A percentile compares a stretch with the other conserved stretches of the same genome.
These are phyloP conservation scores for Phytophthora podocarpi DNA, from an alignment of 352 stramenopile genomes.

Conservation along the genomic window DNA sequence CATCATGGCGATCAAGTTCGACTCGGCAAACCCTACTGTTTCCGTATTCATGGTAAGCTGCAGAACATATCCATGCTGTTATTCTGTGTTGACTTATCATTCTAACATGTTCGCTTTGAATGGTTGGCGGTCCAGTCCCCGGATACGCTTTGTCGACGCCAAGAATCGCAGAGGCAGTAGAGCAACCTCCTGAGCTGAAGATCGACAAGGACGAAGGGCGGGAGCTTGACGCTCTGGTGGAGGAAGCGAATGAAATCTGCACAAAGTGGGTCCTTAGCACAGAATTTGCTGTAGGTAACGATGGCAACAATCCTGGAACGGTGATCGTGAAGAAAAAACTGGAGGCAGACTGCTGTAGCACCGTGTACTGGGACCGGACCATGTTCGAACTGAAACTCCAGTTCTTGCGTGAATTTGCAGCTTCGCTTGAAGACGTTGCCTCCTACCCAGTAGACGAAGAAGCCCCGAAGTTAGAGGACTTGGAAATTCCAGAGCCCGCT, in stretches of 20 bases:
- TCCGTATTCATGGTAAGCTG: slow-evolving; percentile 51
- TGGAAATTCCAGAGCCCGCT: slow-evolving; percentile 10
- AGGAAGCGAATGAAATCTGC: slow-evolving; percentile 69
- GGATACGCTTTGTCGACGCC: slow-evolving; percentile 14
- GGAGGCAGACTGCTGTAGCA: slow-evolving; percentile 42
- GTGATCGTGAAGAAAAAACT: slow-evolving; percentile 62
- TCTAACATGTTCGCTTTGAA: neutral
- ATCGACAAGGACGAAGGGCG: slow-evolving; percentile 25
- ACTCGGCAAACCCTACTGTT: slow-evolving; percentile 45
- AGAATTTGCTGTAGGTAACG: slow-evolving; percentile 39
- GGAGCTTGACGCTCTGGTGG: slow-evolving; percentile 38
- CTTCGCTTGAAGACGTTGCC: slow-evolving; percentile 42
- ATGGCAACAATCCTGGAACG: neutral
- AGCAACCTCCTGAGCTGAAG: slow-evolving; percentile 30
- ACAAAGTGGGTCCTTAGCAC: slow-evolving; percentile 57
- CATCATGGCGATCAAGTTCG: slow-evolving; percentile 57
- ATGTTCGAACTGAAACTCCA: slow-evolving; percentile 54
- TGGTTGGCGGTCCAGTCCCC: slow-evolving; percentile 21
- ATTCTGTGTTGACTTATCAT: neutral
- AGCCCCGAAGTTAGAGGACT: slow-evolving; percentile 24
- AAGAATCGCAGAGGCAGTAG: slow-evolving; percentile 33
- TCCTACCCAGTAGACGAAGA: slow-evolving; percentile 23
- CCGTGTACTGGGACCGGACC: slow-evolving; percentile 46
- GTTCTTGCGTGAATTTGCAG: slow-evolving; percentile 52
- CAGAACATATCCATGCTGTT: neutral